These are phyloP conservation scores for Botrytis medusae DNA, from an alignment of 2,329 filamentous ascomycete genomes.

Conservation along the genomic window DNA sequence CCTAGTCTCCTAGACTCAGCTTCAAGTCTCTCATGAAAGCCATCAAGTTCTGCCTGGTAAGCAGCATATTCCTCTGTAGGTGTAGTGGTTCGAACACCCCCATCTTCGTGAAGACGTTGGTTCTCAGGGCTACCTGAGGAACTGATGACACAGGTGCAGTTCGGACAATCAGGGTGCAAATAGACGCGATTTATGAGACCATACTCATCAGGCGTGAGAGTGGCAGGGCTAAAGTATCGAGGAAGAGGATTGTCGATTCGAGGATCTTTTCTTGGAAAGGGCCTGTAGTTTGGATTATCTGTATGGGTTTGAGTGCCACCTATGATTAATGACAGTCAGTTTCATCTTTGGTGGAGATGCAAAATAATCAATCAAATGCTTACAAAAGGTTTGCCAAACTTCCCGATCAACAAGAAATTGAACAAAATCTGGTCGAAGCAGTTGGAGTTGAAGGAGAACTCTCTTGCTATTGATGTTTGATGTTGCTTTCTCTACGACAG, in stretches of 20 bases:
- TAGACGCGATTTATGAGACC: not conserved
- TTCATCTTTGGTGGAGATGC: rapidly evolving
- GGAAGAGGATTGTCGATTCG: not conserved
- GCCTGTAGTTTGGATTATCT: not conserved
- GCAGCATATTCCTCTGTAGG: not conserved
- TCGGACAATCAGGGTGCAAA: not conserved
- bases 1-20: not conserved
- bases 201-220: not conserved
- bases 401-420: not conserved
- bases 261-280: not conserved
- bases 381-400: not conserved
- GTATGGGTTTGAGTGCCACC: not conserved
- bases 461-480: not conserved
- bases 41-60: not conserved
- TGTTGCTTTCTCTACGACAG: not conserved
- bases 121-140: not conserved
- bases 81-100: not conserved
- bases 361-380: not conserved
- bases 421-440: not conserved
- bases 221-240: not conserved
- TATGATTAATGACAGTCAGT: not conserved
- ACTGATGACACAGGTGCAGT: not conserved
- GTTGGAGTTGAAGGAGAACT: not conserved
- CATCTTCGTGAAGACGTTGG: not conserved
- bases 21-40: not conserved